Conservation (phyloP, 2,329 filamentous ascomycete genomes). For the Pseudogymnoascus sp. region DNA sequence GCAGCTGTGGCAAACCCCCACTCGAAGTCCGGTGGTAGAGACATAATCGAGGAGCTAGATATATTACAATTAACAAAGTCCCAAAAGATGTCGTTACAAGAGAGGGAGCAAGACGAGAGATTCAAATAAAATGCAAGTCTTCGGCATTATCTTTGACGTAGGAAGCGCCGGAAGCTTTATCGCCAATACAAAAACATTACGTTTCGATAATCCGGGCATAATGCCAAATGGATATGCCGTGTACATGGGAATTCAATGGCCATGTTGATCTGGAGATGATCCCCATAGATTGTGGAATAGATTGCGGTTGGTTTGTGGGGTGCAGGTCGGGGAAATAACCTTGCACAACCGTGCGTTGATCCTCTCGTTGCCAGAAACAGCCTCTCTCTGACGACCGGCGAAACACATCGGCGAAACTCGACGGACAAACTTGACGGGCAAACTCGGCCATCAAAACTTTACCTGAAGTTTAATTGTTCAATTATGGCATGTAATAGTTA, state of each 20-base stretch:
- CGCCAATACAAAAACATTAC: background rate
- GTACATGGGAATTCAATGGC: background rate
- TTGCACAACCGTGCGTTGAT: background rate
- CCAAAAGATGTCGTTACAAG: background rate
- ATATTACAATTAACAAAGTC: conserved; percentile 7
- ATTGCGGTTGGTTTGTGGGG: background rate
- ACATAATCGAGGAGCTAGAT: background rate
- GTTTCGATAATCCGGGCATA: background rate
- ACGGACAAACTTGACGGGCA: background rate
- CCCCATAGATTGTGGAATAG: background rate
- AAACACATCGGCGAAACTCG: background rate
- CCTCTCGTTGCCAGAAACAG: background rate
- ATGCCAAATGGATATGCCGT: background rate
- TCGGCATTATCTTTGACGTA: background rate
- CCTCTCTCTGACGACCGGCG: background rate
- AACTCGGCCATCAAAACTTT: background rate
- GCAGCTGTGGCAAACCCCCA: conserved; percentile 37
- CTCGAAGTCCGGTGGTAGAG: conserved; percentile 32
- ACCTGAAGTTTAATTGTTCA: background rate
- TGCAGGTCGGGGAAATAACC: background rate
- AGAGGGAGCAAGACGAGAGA: background rate
- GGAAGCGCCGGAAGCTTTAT: background rate
- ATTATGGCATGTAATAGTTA: background rate
- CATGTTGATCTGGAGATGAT: background rate
- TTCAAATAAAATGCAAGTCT: background rate